Evolutionary conservation across 1,284 basidiomycete genomes (phyloP), one percentile per base, ranked within the genome.

Genomic region (Trichosporon sp.): DNA sequence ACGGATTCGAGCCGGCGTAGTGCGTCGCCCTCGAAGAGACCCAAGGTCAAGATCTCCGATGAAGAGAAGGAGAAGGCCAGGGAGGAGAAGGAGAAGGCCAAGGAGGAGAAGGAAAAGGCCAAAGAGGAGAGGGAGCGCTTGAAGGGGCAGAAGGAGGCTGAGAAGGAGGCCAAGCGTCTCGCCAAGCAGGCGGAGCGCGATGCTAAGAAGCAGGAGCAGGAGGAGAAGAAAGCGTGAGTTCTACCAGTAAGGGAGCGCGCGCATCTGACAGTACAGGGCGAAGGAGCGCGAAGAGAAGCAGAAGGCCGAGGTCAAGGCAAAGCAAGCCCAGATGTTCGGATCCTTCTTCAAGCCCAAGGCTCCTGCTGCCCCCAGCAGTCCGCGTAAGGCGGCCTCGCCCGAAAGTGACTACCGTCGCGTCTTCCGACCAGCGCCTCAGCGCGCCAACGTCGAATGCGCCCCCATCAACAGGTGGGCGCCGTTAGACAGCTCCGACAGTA

Each of bases 271-370:
- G 8, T 25, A 2, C 68, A 80, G 79, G 3, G 75, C 73, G 1
- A 77, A 76, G 67, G 76, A 79, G n/a, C 70, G 72, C 4, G 77
- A 76, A 44, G 71, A 74, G 65, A 65, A 77, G 69, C 77, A 77
- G 72, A 77, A 77, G 67, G 73, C 74, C 12, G 73, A 72, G 7
- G 65, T 68, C 15, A 65, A 74, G 44, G 75, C 75, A 2, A 81
- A 81, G 70, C 78, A 79, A 64, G 72, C 73, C 0, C 72, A 76
- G 47, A 70, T 72, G 23, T 75, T 80, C 67, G 70, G 68, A 23
- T 65, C 71, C 9, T 81, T 81, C 69, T 79, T 82, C 75, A 67
- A 68, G 44, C n/a, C 71, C 11, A 76, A 75, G 44, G 44, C 74
- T 4, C 38, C 68, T 1, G 15, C 58, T 4, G 60, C 69, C 5